Conservation (phyloP, 2,329 filamentous ascomycete genomes). For the Diaporthe vexans region DNA sequence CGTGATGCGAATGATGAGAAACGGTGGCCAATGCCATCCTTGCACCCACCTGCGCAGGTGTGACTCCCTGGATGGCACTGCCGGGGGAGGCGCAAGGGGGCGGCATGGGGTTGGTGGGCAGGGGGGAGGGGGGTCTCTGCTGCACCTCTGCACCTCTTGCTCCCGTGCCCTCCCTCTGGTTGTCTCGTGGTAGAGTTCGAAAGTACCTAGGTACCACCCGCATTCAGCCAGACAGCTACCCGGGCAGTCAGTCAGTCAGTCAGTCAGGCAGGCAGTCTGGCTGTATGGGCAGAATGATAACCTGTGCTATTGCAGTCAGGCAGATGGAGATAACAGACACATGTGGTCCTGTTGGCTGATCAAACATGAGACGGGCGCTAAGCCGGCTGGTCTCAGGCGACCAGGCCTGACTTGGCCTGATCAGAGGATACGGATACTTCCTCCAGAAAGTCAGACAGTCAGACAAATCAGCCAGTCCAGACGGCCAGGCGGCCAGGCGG, state of each 20-base stretch:
- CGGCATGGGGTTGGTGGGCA: slow-evolving; percentile 4
- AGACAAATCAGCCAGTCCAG: not conserved
- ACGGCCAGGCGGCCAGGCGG: not conserved
- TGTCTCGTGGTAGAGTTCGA: not conserved
- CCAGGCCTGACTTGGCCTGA: slow-evolving; percentile 4
- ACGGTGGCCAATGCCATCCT: slow-evolving; percentile 30
- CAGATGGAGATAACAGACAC: slow-evolving; percentile 28
- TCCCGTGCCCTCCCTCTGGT: not conserved
- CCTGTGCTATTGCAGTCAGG: slow-evolving; percentile 8
- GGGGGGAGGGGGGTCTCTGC: not conserved
- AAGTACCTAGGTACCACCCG: not conserved
- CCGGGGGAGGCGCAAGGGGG: not conserved
- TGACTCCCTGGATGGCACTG: slow-evolving; percentile 15
- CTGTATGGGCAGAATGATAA: not conserved
- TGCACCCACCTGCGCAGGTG: slow-evolving; percentile 20
- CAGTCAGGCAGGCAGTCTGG: not conserved
- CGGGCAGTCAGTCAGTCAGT: too few species aligned
- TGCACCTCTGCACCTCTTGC: slow-evolving; percentile 1
- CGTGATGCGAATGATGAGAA: slow-evolving; percentile 14
- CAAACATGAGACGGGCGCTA: slow-evolving; percentile 33
- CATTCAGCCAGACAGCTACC: not conserved
- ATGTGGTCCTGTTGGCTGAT: slow-evolving; percentile 31
- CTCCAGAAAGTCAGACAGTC: slow-evolving; percentile 2
- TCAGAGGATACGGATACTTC: slow-evolving; percentile 3
- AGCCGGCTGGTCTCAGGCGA: slow-evolving; percentile 26